A percentile compares a stretch with the other conserved stretches of the same genome.
These are phyloP conservation scores for Sphagnum magellanicum DNA, from an alignment of 228 moss, liverwort and hornwort species.

Conservation along the genomic window DNA sequence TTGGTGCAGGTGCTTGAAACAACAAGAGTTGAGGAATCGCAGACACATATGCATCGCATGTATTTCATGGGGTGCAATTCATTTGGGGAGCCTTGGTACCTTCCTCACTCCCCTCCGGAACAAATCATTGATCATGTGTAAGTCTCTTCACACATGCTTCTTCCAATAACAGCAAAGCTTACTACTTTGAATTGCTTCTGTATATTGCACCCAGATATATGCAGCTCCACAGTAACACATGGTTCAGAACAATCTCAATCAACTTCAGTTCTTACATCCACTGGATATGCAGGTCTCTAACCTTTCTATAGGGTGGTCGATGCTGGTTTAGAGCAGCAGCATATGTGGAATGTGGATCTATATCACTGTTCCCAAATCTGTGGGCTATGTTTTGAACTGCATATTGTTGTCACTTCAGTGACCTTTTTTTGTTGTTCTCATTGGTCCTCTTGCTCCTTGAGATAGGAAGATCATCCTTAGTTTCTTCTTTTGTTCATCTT, in stretches of 20 bases:
- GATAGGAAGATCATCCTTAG: neutral
- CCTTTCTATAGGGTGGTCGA: too few species aligned
- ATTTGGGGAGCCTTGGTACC: slow-evolving; percentile 96
- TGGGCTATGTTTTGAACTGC: too few species aligned
- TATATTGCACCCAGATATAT: neutral
- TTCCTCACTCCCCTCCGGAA: slow-evolving; percentile 95
- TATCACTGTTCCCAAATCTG: too few species aligned
- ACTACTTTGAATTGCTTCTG: neutral
- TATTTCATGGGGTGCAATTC: slow-evolving; percentile 95
- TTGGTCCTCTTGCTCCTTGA: neutral
- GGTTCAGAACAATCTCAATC: neutral
- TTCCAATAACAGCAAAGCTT: neutral
- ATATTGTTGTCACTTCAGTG: too few species aligned
- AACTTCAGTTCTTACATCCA: too few species aligned
- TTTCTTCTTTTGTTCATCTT: neutral
- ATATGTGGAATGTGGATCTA: too few species aligned
- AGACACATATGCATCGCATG: slow-evolving; percentile 93
- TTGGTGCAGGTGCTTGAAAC: slow-evolving; percentile 78
- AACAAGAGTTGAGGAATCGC: slow-evolving; percentile 90
- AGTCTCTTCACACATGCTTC: slow-evolving; percentile 9
- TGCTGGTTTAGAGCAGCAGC: too few species aligned
- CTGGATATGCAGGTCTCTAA: too few species aligned
- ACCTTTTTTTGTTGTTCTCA: neutral
- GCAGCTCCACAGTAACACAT: neutral
- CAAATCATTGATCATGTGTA: slow-evolving; percentile 95